These are phyloP conservation scores for Musa schizocarpa DNA, from an alignment of 176 grass and related monocot species.

Conservation along the genomic window DNA sequence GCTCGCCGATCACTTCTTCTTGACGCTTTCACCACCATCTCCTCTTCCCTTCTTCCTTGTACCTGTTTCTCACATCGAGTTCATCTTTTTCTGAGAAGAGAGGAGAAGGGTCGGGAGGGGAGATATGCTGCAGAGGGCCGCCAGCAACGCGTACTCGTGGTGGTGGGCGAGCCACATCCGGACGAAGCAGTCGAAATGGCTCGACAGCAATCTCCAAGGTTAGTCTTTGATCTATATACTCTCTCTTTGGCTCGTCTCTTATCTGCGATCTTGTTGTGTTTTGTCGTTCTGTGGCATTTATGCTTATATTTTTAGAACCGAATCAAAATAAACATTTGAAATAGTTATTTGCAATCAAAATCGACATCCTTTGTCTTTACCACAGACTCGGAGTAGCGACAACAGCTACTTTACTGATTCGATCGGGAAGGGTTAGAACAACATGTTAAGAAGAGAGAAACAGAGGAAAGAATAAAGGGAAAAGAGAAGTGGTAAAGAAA, in stretches of 20 bases:
- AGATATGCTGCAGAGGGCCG: background rate
- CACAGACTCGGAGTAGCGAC: background rate
- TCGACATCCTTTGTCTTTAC: background rate
- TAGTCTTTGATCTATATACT: background rate
- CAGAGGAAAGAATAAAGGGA: background rate
- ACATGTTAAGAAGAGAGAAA: background rate
- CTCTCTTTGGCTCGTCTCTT: background rate
- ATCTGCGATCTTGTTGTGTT: background rate
- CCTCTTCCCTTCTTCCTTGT: background rate
- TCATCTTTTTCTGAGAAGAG: background rate
- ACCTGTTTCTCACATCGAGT: background rate
- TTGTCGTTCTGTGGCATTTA: background rate
- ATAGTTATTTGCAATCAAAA: background rate
- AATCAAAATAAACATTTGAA: background rate
- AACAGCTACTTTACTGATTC: no score
- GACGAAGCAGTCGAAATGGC: slow-evolving; percentile 12
- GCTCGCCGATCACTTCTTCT: background rate
- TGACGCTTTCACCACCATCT: background rate
- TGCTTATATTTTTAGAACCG: background rate
- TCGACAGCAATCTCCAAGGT: slow-evolving; percentile 7
- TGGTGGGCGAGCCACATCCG: slow-evolving; percentile 12
- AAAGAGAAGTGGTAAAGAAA: background rate
- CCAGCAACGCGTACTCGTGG: background rate
- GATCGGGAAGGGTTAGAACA: background rate
- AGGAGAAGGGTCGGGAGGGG: background rate